Evolutionary conservation across 768 basidiomycete genomes (phyloP), one percentile per base, ranked within the genome.

Genomic region (Tylopilus plumbeoviolaceoides): DNA sequence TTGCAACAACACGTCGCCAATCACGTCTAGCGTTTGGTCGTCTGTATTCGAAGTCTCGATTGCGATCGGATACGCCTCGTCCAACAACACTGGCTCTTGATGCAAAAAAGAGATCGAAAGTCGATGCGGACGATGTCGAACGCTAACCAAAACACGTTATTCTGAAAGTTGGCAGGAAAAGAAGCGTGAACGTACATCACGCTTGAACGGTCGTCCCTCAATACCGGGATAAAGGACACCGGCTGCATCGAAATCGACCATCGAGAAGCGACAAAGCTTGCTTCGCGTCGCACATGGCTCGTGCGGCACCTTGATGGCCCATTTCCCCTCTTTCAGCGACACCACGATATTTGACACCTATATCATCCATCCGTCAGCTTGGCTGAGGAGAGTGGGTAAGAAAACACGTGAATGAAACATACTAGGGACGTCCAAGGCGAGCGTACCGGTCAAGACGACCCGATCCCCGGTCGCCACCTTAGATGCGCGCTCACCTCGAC

Each of bases 31-130:
- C 23, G 83, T 77, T 18, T 82, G 75, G 43, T 81, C 79, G 64
- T 97, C 93, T 5, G 72, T 62, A 63, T 94, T 97, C 5, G 72
- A 79, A 14, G 95, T 75, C 43, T 81, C 75, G 39, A 98, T 73
- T 11, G 66, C 64, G 59, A 98, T 85, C 0, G 88, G 84, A 62
- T 88, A 90, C 42, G 79, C 77, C 66, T 97, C 95, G 56, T 89
- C 85, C 33, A 95, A 68, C 65, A 86, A 89, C 1, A 91, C 91
- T 0, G 89, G 87, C 2, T 78, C 67, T 0, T 78, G 70, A 52
- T 92, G 85, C 1, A 73, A 66, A 42, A 94, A 64, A 0, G 74
- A 70, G 18, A 90, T 70, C 5, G 69, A 59, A 4, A 95, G 60
- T 0, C 69, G 67, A 55, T 90, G 89, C 0, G 83, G 77, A 20